A percentile compares a stretch with the other conserved stretches of the same genome.
Conservation (phyloP, 352 stramenopile species). For the Globisporangium cederbergense region DNA sequence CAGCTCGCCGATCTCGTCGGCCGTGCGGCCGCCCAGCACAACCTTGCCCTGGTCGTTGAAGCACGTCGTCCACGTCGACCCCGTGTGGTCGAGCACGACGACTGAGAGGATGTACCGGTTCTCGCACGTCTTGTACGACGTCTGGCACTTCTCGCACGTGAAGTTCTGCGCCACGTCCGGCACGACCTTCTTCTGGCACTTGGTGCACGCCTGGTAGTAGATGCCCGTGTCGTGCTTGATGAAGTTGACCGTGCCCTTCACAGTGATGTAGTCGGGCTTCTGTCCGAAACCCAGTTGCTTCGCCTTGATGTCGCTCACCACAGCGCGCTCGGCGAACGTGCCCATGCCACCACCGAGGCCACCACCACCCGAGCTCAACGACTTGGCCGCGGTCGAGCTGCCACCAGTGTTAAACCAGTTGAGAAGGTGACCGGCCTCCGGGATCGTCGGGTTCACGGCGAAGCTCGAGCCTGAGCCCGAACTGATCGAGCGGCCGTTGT, state of each 20-base stretch:
- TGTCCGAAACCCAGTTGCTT: conserved; percentile 93
- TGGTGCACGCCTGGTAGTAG: conserved; percentile 86
- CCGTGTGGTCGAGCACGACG: conserved; percentile 92
- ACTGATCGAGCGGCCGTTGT: conserved; percentile 90
- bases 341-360: conserved; percentile 76
- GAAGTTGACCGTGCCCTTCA: conserved; percentile 96
- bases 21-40: conserved; percentile 89
- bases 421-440: conserved; percentile 79
- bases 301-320: conserved; percentile 92
- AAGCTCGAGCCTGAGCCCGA: conserved; percentile 81
- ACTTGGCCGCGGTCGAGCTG: conserved; percentile 67
- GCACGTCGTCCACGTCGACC: conserved; percentile 93
- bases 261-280: conserved; percentile 96
- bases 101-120: conserved; percentile 96
- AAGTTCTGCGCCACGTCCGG: conserved; percentile 93
- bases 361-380: conserved; percentile 62
- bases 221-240: conserved; percentile 94
- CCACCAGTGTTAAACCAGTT: conserved; percentile 85
- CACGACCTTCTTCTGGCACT: conserved; percentile 91
- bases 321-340: conserved; percentile 85
- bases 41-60: conserved; percentile 97
- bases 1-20: conserved; percentile 91
- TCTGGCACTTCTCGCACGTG: conserved; percentile 96
- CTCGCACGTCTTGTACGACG: conserved; percentile 91
- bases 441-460: conserved; percentile 81